phyloP scores from a whole-genome alignment of 1,139 yeast genomes.

The Insectozyma bohioensis region DNA sequence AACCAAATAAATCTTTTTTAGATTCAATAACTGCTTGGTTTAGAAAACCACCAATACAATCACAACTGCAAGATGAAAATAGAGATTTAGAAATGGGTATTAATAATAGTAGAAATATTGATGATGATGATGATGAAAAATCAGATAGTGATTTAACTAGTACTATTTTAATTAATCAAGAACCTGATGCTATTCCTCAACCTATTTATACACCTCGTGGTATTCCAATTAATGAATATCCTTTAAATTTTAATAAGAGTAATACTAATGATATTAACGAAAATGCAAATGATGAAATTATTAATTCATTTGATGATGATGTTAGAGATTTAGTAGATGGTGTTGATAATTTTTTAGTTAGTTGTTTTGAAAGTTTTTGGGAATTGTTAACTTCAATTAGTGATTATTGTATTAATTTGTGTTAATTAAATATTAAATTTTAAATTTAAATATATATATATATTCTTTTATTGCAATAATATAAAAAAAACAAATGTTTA shows the following conservation, averaged over 20 bases:
- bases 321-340: slow-evolving; percentile 17
- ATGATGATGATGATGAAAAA: neutral
- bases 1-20: slow-evolving; percentile 6
- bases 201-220: slow-evolving; percentile 27
- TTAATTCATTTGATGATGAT: slow-evolving; percentile 20
- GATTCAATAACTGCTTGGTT: slow-evolving; percentile 14
- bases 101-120: neutral
- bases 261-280: neutral
- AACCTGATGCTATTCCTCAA: slow-evolving; percentile 9
- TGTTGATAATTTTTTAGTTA: slow-evolving; percentile 14
- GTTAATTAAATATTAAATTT: slow-evolving; percentile 3
- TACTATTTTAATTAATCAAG: slow-evolving; percentile 7
- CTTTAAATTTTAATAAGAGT: slow-evolving; percentile 17
- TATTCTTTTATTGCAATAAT: slow-evolving; percentile 5
- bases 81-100: no score
- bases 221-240: slow-evolving; percentile 23
- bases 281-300: slow-evolving; percentile 13
- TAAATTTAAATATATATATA: neutral
- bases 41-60: slow-evolving; percentile 7
- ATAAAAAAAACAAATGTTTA: slow-evolving; percentile 12
- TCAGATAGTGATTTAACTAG: neutral
- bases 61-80: slow-evolving; percentile 3
- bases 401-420: slow-evolving; percentile 7
- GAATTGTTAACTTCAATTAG: slow-evolving; percentile 4
- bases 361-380: slow-evolving; percentile 16